phyloP scores from a whole-genome alignment of 352 stramenopile species.

The Thalassiosira livingstoniorum region DNA sequence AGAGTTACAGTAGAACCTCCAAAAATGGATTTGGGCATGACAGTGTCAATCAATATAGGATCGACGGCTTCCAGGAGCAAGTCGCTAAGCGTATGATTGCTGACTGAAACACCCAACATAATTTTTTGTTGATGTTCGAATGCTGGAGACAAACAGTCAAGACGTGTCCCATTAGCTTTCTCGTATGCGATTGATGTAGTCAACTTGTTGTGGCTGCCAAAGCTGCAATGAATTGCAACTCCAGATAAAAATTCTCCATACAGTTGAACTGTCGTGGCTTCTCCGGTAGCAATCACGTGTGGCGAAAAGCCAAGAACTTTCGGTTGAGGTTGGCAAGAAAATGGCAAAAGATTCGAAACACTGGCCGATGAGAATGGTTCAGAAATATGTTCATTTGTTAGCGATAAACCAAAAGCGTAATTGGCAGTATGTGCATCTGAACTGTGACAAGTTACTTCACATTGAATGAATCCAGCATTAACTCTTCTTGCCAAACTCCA shows the following conservation, averaged over 20 bases:
- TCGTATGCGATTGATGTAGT: not conserved
- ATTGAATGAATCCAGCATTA: conserved; percentile 24
- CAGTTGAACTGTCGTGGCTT: conserved; percentile 20
- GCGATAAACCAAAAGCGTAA: conserved; percentile 16
- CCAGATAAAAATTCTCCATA: conserved; percentile 1
- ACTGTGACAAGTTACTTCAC: conserved; percentile 25
- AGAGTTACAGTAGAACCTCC: conserved; percentile 19
- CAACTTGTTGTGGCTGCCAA: conserved; percentile 12
- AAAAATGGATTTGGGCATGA: conserved; percentile 32
- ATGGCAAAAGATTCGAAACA: conserved; percentile 17
- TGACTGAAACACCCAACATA: conserved; percentile 2
- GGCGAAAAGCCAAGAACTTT: conserved; percentile 14
- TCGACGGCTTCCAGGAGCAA: conserved; percentile 35
- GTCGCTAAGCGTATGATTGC: conserved; percentile 16
- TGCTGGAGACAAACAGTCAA: conserved; percentile 34
- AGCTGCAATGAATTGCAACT: conserved; percentile 17
- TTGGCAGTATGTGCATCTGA: conserved; percentile 2
- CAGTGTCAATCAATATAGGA: conserved; percentile 16
- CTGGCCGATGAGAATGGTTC: not conserved
- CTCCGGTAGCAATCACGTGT: conserved; percentile 27
- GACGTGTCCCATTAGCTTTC: not conserved
- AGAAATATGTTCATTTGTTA: conserved; percentile 1
- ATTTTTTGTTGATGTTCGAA: conserved; percentile 37
- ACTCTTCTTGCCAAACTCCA: conserved; percentile 17
- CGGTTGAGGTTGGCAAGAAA: conserved; percentile 39